Evolutionary conservation across 441 rosid species (phyloP).

Genomic region (Isatis lusitanica): DNA sequence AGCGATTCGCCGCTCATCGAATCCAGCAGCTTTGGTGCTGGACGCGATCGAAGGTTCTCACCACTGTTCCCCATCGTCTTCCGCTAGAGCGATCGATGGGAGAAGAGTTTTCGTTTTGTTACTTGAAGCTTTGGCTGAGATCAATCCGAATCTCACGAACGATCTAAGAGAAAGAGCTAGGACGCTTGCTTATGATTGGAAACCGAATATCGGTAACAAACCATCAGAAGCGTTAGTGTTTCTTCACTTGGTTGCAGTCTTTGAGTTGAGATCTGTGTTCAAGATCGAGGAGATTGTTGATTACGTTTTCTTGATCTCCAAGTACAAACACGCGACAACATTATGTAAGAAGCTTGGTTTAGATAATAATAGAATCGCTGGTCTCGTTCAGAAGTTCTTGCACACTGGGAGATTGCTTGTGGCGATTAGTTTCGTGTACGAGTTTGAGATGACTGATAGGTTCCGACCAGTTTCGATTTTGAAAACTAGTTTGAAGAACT

Average conservation of each 20-base stretch:
- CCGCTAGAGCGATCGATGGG: conserved; percentile 25
- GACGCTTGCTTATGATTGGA: conserved; percentile 67
- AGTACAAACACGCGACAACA: conserved; percentile 39
- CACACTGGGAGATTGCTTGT: conserved; percentile 45
- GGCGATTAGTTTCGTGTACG: conserved; percentile 59
- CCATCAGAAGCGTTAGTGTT: conserved; percentile 55
- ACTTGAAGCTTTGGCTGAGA: conserved; percentile 52
- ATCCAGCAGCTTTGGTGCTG: conserved; percentile 54
- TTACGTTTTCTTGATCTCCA: conserved; percentile 44
- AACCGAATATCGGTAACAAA: conserved; percentile 37
- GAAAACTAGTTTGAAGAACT: conserved; percentile 47
- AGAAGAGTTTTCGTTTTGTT: conserved; percentile 56
- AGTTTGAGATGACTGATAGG: conserved; percentile 56
- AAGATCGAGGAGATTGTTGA: conserved; percentile 48
- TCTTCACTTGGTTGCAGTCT: conserved; percentile 59
- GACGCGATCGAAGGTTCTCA: conserved; percentile 69
- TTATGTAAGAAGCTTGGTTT: conserved; percentile 53
- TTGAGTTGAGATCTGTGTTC: conserved; percentile 48
- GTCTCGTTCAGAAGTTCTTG: conserved; percentile 54
- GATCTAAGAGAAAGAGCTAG: conserved; percentile 60
- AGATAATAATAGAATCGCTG: conserved; percentile 43
- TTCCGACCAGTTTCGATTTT: conserved; percentile 58
- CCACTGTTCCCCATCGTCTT: conserved; percentile 5
- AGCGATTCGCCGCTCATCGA: conserved; percentile 43
- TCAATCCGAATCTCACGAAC: conserved; percentile 37